Evolutionary conservation across 2,329 filamentous ascomycete species (phyloP), one percentile per base, ranked within the genome.

Genomic region (Monascus ruber): DNA sequence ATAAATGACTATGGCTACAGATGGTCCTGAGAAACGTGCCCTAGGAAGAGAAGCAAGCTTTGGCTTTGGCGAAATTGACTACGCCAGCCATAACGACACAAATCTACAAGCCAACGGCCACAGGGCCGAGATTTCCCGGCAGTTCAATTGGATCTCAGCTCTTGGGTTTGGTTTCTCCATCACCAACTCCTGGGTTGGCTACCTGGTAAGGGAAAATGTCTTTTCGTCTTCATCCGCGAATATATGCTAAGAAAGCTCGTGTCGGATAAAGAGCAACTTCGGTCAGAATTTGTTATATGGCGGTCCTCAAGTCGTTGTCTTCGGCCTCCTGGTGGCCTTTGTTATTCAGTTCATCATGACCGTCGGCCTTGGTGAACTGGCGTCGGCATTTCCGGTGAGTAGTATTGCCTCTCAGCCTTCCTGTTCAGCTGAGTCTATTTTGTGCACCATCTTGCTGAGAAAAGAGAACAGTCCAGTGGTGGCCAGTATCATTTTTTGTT

Each of bases 401-500:
- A 17, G 17, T 17, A 17, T 17, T 17, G 17, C 17, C 17, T 17
- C 17, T 17, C 17, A 17, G 17, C 17, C 17, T 17, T 17, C 17
- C 17, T 17, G 17, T 17, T 17, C 2, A 17, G 17, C 17, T 17
- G 17, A 17, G 17, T 17, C 17, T 17, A 17, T 17, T 17, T 17
- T 17, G 17, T 17, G 17, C 17, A 17, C 17, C 17, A 3, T 17
- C 17, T 17, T 17, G 29, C 7, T 7, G 3, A 31, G 29, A 8
- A 31, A 31, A 7, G n/a, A 8, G n/a, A 31, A n/a, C 29, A 31
- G 6, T 51, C 48, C 1, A 47, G 34, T 4, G 47, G 51, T 26
- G 54, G 57, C 4, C 56, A 58, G 38, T 60, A 59, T 36, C 55
- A 60, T 38, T 57, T 55, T 55, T 33, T 51, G 49, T 1, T 59